A percentile compares a stretch with the other conserved stretches of the same genome.
Evolutionary conservation across 441 rosid species (phyloP).

Genomic region (Populus tomentosa): DNA sequence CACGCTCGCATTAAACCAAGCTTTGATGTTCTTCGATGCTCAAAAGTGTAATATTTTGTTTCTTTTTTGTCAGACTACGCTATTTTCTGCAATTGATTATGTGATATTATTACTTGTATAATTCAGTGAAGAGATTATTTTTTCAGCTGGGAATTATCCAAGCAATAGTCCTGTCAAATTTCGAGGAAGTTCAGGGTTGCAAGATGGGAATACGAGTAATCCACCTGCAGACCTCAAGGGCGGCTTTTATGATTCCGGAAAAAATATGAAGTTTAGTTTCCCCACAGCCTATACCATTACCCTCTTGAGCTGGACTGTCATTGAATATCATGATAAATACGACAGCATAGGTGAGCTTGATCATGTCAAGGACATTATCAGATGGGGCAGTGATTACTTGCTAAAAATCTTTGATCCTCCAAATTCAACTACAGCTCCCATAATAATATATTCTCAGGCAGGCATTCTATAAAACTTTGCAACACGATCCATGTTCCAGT

Average conservation of each 20-base stretch:
- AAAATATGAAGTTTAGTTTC: slow-evolving; percentile 56
- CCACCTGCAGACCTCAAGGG: slow-evolving; percentile 35
- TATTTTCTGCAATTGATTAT: background rate
- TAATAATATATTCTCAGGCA: slow-evolving; percentile 54
- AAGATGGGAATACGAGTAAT: slow-evolving; percentile 37
- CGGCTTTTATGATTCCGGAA: slow-evolving; percentile 67
- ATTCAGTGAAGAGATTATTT: background rate
- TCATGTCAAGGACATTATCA: slow-evolving; percentile 54
- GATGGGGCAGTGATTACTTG: slow-evolving; percentile 60
- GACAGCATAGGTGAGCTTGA: slow-evolving; percentile 48
- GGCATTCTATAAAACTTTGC: background rate
- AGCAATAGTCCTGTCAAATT: slow-evolving; percentile 42
- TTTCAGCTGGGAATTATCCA: slow-evolving; percentile 51
- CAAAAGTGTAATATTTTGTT: slow-evolving; percentile 41
- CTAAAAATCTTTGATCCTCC: slow-evolving; percentile 38
- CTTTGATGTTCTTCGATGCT: slow-evolving; percentile 57
- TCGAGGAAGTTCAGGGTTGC: slow-evolving; percentile 49
- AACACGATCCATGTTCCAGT: background rate
- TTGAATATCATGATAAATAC: slow-evolving; percentile 55
- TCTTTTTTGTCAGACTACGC: background rate
- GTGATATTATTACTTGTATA: background rate
- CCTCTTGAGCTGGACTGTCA: slow-evolving; percentile 60
- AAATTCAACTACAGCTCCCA: slow-evolving; percentile 24
- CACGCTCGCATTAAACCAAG: slow-evolving; percentile 47
- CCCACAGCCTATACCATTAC: slow-evolving; percentile 52